Evolutionary conservation across 129 eudicot genomes (phyloP).

Genomic region (Dittrichia graveolens): DNA sequence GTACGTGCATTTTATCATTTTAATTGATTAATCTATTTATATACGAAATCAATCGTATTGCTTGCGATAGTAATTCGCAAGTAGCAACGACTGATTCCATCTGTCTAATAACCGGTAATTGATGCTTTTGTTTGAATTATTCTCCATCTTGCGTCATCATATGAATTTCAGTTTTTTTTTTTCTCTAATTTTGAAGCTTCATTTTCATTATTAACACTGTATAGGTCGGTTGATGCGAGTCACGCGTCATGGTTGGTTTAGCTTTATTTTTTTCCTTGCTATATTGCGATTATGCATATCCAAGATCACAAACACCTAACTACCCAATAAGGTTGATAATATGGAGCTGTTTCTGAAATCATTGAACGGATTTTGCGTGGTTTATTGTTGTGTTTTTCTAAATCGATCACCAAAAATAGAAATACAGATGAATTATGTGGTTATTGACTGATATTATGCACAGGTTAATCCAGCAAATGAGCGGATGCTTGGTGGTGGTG

Average conservation of each 20-base stretch:
- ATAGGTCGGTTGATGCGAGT: neutral
- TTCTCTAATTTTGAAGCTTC: neutral
- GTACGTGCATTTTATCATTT: slow-evolving; percentile 32
- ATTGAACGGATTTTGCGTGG: neutral
- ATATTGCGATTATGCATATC: too few species aligned
- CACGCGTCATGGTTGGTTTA: too few species aligned
- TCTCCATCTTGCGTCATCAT: neutral
- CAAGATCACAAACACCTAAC: too few species aligned
- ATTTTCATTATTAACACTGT: neutral
- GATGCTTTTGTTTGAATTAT: neutral
- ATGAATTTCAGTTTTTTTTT: neutral
- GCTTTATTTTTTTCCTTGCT: too few species aligned
- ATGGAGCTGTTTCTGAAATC: neutral
- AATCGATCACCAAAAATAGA: neutral
- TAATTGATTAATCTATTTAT: neutral
- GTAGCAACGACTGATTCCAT: neutral
- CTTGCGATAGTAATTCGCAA: neutral
- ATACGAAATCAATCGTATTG: neutral
- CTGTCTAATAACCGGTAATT: neutral
- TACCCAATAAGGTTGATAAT: neutral
- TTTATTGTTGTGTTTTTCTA: neutral
- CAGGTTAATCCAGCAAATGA: slow-evolving; percentile 98
- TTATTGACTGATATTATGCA: slow-evolving; percentile 1
- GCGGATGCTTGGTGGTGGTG: slow-evolving; percentile 99
- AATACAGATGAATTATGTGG: neutral